Evolutionary conservation across 208 protist genomes (phyloP).

Genomic region (Porcisia deanei): DNA sequence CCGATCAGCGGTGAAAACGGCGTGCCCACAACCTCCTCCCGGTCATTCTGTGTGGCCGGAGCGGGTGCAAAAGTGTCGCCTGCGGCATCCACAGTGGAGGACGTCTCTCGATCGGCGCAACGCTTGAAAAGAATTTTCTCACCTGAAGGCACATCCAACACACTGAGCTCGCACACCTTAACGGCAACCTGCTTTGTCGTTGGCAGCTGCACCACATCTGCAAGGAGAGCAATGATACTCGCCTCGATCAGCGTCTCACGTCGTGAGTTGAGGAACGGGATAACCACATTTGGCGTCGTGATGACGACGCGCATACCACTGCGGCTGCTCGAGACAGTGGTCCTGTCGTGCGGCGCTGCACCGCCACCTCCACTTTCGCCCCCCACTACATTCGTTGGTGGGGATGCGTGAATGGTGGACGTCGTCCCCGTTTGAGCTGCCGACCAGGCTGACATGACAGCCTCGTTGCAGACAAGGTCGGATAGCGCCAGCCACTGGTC

Average conservation of each 20-base stretch:
- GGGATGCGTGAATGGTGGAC: not conserved
- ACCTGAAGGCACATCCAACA: slow-evolving; percentile 61
- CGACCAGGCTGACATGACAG: slow-evolving; percentile 45
- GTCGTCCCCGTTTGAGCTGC: slow-evolving; percentile 26
- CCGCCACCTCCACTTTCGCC: not conserved
- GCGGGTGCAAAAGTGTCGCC: slow-evolving; percentile 9
- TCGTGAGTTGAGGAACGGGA: slow-evolving; percentile 70
- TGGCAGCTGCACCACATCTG: slow-evolving; percentile 54
- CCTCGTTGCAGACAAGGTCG: slow-evolving; percentile 81
- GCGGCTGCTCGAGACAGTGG: not conserved
- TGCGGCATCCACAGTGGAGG: not conserved
- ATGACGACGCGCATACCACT: slow-evolving; percentile 59
- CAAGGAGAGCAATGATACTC: slow-evolving; percentile 55
- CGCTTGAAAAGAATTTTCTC: slow-evolving; percentile 61
- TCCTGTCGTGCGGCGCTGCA: not conserved
- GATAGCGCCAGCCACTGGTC: slow-evolving; percentile 85
- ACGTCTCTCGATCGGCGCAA: not conserved
- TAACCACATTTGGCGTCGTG: slow-evolving; percentile 64
- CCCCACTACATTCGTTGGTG: not conserved
- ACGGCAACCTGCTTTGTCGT: slow-evolving; percentile 47
- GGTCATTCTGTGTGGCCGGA: slow-evolving; percentile 8
- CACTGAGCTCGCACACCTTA: slow-evolving; percentile 61
- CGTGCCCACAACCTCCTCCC: slow-evolving; percentile 19
- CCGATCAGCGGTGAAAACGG: slow-evolving; percentile 16
- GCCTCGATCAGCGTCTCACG: slow-evolving; percentile 70